Conservation (phyloP, 2,329 filamentous ascomycete genomes). For the Alternaria ethzedia region DNA sequence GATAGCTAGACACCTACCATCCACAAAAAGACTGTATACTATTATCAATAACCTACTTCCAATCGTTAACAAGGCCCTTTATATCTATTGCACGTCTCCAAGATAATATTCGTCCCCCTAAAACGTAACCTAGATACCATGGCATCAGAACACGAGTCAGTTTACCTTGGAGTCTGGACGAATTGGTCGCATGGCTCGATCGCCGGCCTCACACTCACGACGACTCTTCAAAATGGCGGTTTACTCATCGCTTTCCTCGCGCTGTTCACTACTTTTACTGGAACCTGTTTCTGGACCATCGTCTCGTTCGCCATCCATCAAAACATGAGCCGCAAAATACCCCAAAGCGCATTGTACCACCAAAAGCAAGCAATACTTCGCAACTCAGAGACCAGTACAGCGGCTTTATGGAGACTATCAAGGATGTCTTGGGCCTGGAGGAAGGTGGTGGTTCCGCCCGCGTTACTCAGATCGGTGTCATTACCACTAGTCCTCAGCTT, state of each 20-base stretch:
- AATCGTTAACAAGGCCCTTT: neutral
- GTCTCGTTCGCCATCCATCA: conserved; percentile 26
- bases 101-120: neutral
- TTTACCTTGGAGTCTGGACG: conserved; percentile 16
- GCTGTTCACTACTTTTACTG: conserved; percentile 33
- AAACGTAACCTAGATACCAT: neutral
- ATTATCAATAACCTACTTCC: neutral
- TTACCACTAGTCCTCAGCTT: conserved; percentile 9
- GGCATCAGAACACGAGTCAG: neutral
- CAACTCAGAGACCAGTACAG: conserved; percentile 34
- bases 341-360: conserved; percentile 39
- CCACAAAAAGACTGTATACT: neutral
- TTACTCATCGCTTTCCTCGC: conserved; percentile 44
- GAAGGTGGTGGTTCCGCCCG: neutral
- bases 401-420: conserved; percentile 25
- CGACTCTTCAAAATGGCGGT: conserved; percentile 35
- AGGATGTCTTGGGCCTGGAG: conserved; percentile 25
- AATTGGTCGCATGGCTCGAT: conserved; percentile 32
- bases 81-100: neutral
- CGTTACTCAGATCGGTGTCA: conserved; percentile 12
- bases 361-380: conserved; percentile 44
- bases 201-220: conserved; percentile 42
- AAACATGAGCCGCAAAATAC: neutral
- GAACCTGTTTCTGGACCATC: conserved; percentile 39
- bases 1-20: neutral